Base-by-base conservation (phyloP, 2,329 filamentous ascomycete genomes). In the Westerdykella sp. region DNA sequence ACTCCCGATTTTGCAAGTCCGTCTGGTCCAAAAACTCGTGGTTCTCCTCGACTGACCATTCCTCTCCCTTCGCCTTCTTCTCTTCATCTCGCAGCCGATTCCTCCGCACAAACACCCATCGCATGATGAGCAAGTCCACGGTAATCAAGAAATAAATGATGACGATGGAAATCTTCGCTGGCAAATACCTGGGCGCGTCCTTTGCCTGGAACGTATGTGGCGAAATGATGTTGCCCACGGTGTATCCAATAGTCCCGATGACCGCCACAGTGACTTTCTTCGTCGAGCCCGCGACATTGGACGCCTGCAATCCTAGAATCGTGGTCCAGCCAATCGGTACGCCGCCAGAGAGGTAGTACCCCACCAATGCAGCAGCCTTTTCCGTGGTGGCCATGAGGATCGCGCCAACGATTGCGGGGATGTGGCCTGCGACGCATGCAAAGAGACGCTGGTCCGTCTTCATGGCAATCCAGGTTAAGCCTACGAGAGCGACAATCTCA, bases 181-280 rank as follows among this genome's bases (percentile, higher is more conserved):
- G 68, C 2, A 70, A 34, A 30, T 59, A 59, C n/a, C 47, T 32
- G 12, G 54, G 52, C 6, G 49, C 50, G 22, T 56, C 52, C 10
- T 57, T 55, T 6, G 59, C 54, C 44, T 67, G 64, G 47, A 72
- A 72, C 0, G 67, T 71, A 42, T 70, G 68, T 1, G 68, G 69
- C 0, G 59, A 63, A 38, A 72, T 69, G 42, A 71, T 70, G 41
- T 72, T 72, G 14, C 68, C 69, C 9, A 69, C 57, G 0, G 60
- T 64, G 42, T 69, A 68, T 1, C 56, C 59, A 37, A 67, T 60
- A 2, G 61, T 51, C 6, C 65, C 51, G 5, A 65, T 48, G 2
- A 62, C 60, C 35, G 61, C 62, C 41, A 63, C 59, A 0, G 63
- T 62, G 16, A 67, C 53, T 35, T 66, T 67, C 48, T 69, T 66